These are phyloP conservation scores for Carallia brachiata DNA, from an alignment of 345 rosid species.

Conservation along the genomic window DNA sequence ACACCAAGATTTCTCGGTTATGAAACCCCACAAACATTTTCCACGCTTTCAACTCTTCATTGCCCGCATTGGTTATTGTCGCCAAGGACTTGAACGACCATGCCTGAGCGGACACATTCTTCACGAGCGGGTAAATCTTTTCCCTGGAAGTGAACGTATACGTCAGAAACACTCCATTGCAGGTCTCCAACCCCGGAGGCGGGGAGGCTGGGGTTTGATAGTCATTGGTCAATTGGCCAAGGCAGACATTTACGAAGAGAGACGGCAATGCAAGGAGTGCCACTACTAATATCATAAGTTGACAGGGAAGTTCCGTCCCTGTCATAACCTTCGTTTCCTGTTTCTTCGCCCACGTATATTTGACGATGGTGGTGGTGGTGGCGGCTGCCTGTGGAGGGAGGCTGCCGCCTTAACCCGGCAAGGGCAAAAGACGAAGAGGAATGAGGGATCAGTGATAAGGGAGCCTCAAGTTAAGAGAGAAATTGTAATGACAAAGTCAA, in stretches of 20 bases:
- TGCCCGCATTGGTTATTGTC: slow-evolving; percentile 56
- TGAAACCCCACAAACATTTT: slow-evolving; percentile 69
- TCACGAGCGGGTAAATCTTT: slow-evolving; percentile 57
- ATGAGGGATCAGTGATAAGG: slow-evolving; percentile 14
- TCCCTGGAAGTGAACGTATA: slow-evolving; percentile 57
- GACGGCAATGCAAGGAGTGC: slow-evolving; percentile 16
- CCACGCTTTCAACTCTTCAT: slow-evolving; percentile 73
- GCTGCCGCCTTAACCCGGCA: slow-evolving; percentile 38
- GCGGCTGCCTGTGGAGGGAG: background rate
- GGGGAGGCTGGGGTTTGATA: slow-evolving; percentile 34
- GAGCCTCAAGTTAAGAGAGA: slow-evolving; percentile 26
- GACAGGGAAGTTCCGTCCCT: slow-evolving; percentile 42
- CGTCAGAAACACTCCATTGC: slow-evolving; percentile 69
- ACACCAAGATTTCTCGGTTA: slow-evolving; percentile 64
- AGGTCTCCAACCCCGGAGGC: slow-evolving; percentile 50
- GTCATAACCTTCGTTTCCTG: slow-evolving; percentile 10
- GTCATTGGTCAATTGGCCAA: slow-evolving; percentile 48
- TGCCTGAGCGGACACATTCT: slow-evolving; percentile 75
- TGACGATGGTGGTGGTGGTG: background rate
- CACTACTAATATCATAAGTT: slow-evolving; percentile 12
- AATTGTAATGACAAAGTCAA: slow-evolving; percentile 25
- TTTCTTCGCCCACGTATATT: background rate
- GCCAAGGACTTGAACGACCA: slow-evolving; percentile 79
- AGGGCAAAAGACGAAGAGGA: slow-evolving; percentile 16
- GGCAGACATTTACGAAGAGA: slow-evolving; percentile 21